These are phyloP conservation scores for Megacollybia platyphylla DNA, from an alignment of 1,284 basidiomycete genomes.

Conservation along the genomic window DNA sequence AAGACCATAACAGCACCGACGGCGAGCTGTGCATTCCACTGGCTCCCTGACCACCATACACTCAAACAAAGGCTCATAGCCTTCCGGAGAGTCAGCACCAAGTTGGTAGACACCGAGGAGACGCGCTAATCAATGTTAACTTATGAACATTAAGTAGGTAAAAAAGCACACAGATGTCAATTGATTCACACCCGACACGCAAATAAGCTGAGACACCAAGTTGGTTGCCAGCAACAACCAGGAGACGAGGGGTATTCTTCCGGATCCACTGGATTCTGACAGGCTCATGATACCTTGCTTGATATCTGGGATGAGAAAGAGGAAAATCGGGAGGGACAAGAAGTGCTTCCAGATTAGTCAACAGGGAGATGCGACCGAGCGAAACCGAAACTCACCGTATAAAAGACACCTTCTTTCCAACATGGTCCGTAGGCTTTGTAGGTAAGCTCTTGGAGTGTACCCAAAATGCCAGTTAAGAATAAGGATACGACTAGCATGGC, in stretches of 20 bases:
- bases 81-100: constrained; percentile 59
- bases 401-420: constrained; percentile 85
- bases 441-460: constrained; percentile 73
- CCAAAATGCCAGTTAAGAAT: constrained; percentile 63
- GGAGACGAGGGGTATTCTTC: constrained; percentile 17
- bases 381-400: constrained; percentile 36
- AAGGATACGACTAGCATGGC: constrained; percentile 59
- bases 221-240: constrained; percentile 54
- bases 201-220: constrained; percentile 72
- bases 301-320: constrained; percentile 48
- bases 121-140: constrained; percentile 34
- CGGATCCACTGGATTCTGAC: constrained; percentile 12
- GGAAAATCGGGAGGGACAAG: constrained; percentile 67
- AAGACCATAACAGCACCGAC: constrained; percentile 56
- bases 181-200: constrained; percentile 79
- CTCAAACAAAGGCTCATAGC: constrained; percentile 61
- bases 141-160: constrained; percentile 5
- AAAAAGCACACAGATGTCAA: constrained; percentile 52
- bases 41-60: constrained; percentile 65
- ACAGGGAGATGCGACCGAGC: neutral
- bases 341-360: constrained; percentile 31
- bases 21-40: constrained; percentile 50
- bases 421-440: constrained; percentile 61
- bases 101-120: constrained; percentile 61
- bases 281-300: constrained; percentile 39